Evolutionary conservation across 176 grass and related monocot species (phyloP).

Genomic region (Zea luxurians): DNA sequence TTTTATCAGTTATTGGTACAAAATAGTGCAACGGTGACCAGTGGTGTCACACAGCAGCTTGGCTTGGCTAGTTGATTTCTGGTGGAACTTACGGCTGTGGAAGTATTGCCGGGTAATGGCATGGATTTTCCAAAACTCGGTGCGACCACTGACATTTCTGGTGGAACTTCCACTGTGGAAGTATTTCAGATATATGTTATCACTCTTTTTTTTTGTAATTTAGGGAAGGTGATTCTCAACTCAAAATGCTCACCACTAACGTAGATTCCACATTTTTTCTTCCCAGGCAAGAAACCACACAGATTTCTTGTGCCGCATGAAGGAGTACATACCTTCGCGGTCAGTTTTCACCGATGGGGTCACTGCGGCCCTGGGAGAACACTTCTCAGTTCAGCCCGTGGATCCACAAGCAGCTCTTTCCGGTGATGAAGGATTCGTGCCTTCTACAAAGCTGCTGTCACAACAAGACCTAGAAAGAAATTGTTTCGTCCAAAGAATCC

Average conservation of each 20-base stretch:
- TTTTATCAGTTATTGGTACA: not conserved
- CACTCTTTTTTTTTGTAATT: constrained; percentile 2
- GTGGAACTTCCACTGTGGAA: no score
- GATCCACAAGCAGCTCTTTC: constrained; percentile 26
- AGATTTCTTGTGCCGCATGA: constrained; percentile 58
- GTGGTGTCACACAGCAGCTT: no score
- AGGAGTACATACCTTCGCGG: constrained; percentile 53
- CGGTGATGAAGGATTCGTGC: constrained; percentile 10
- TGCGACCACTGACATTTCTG: no score
- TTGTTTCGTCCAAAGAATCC: constrained; percentile 28
- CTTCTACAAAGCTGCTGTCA: constrained; percentile 45
- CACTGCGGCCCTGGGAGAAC: constrained; percentile 35
- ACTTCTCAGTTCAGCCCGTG: constrained; percentile 43
- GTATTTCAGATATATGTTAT: not conserved
- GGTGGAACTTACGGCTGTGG: no score
- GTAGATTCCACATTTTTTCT: not conserved
- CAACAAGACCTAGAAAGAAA: constrained; percentile 33
- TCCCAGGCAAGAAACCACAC: constrained; percentile 54
- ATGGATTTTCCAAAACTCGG: no score
- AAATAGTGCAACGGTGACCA: no score
- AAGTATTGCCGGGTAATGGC: no score
- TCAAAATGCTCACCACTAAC: not conserved
- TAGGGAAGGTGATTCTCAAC: not conserved
- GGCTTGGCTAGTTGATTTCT: no score
- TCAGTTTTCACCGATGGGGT: constrained; percentile 42